Percentiles rank a stretch among this genome's conserved stretches.
Conservation (phyloP, 2,329 filamentous ascomycete genomes). For the Cryphonectria radicalis region DNA sequence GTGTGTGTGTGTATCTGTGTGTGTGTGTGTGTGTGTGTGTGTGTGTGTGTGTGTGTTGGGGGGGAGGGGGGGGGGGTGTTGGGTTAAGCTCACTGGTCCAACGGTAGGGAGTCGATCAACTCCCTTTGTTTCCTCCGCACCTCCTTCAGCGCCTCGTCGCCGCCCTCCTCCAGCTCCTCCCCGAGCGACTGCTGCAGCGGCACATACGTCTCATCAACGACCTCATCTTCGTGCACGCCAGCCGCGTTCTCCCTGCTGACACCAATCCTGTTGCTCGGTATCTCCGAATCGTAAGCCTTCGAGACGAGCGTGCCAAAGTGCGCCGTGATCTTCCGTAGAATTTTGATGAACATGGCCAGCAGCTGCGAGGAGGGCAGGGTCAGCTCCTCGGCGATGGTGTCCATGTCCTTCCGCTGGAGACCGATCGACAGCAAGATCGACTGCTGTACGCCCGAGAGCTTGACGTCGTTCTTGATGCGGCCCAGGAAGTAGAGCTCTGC, state of each 20-base stretch:
- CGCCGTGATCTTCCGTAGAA: conserved; percentile 82
- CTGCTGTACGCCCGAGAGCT: conserved; percentile 80
- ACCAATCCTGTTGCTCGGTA: conserved; percentile 64
- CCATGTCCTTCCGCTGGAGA: conserved; percentile 86
- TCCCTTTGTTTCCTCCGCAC: conserved; percentile 81
- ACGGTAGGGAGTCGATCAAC: conserved; percentile 85
- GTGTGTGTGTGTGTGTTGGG: too few relatives aligned
- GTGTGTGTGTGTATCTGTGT: too few relatives aligned
- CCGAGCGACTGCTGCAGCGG: conserved; percentile 74
- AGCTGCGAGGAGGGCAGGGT: conserved; percentile 76
- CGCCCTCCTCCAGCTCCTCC: conserved; percentile 84
- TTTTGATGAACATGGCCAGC: conserved; percentile 96
- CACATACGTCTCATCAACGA: conserved; percentile 67
- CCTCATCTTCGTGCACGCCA: conserved; percentile 71
- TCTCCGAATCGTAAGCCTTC: conserved; percentile 69
- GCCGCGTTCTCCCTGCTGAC: conserved; percentile 63
- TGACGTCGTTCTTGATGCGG: conserved; percentile 68
- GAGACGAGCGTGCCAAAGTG: conserved; percentile 79
- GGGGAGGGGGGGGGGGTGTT: too few relatives aligned
- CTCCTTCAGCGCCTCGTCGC: conserved; percentile 72
- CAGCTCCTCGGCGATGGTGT: conserved; percentile 78
- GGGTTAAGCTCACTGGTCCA: conserved; percentile 72
- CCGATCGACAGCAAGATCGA: conserved; percentile 89
- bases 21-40: too few relatives aligned
- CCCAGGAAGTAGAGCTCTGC: conserved; percentile 85